Evolutionary conservation across 495 filamentous ascomycete species (phyloP), one percentile per base, ranked within the genome.

Genomic region (Aspergillus saccharolyticus): DNA sequence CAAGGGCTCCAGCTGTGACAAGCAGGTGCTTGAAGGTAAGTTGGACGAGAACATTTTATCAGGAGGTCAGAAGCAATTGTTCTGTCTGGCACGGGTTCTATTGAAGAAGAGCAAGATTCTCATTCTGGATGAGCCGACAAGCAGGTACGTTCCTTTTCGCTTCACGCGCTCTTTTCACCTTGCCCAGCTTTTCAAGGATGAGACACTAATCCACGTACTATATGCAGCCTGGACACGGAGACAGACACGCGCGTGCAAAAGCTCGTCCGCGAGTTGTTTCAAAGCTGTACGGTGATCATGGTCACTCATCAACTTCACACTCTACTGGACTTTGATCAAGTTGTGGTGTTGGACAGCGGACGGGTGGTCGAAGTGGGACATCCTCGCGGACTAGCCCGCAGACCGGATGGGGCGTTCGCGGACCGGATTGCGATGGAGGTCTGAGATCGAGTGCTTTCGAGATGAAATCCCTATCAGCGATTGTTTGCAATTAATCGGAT

Each of bases 221-320:
- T 28, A 28, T 28, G 25, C 25, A 91, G 87, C 10, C 89, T 96
- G 67, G 91, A 96, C 74, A 89, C 90, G 70, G 83, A 83, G 19
- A 94, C 90, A 7, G 91, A 96, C 66, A 71, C 80, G 48, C 90
- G 90, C 66, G 92, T 96, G 56, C 91, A 96, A 66, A 83, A 84
- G 50, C 91, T 91, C 1, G 88, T 96, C 58, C 82, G 86, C 39
- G 85, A 91, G 67, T 42, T 39, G 15, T 79, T 96, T 53, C 65
- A 68, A 48, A 83, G 82, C 54, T 89, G 85, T 63, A 96, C 91
- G 10, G 88, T 91, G 59, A 88, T 91, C 57, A 92, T 89, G 7
- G 93, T 96, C 58, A 90, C 91, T 17, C 91, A 96, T 72, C 82
- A 91, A 9, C 3, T 28, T 28, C 25, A 28, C 3, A 28, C 25